Evolutionary conservation across 805 yeast species (phyloP), one percentile per base, ranked within the genome.

Genomic region (Pichia phayaonensis): DNA sequence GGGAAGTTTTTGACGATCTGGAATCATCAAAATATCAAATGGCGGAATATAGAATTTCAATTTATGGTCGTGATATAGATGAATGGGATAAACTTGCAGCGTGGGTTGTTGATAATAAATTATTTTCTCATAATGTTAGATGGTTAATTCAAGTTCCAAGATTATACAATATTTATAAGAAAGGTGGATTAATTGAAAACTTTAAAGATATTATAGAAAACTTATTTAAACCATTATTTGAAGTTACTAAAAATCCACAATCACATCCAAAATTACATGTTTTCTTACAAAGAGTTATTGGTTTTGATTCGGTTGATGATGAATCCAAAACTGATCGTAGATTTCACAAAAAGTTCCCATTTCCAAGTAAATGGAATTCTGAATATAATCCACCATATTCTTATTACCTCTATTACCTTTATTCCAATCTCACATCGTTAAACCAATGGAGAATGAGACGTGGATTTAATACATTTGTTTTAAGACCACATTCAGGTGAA

Each of bases 401-500:
- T 1, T 94, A 94, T 73, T 92, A 90, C 68, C 67, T 94, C 57
- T 94, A 94, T 71, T 90, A 90, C 70, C 64, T 94, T 51, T 92
- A 81, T 65, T 84, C 97, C 27, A 90, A 90, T 68, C 67, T 94
- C 67, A 81, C 95, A 2, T 80, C 96, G 10, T 75, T 94, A 66
- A 94, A 94, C 63, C 81, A 84, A 56, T 85, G 92, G 81, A 80
- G 99, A 69, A 70, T 74, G 34, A 75, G 72, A 51, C 76, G 90
- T 51, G 85, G 86, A 0, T 86, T 80, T 68, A 90, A 86, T 65
- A 90, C 97, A 0, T 84, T 94, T 68, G 95, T 89, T n/a, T 72
- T 94, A 60, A 79, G 99, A 61, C 99, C 99, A 4, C 99, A 94
- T 67, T 88, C 96, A 59, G 99, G 99, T 56, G 99, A 94, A 69